Conservation (phyloP, 352 stramenopile species). For the Globisporangium recalcitrans region DNA sequence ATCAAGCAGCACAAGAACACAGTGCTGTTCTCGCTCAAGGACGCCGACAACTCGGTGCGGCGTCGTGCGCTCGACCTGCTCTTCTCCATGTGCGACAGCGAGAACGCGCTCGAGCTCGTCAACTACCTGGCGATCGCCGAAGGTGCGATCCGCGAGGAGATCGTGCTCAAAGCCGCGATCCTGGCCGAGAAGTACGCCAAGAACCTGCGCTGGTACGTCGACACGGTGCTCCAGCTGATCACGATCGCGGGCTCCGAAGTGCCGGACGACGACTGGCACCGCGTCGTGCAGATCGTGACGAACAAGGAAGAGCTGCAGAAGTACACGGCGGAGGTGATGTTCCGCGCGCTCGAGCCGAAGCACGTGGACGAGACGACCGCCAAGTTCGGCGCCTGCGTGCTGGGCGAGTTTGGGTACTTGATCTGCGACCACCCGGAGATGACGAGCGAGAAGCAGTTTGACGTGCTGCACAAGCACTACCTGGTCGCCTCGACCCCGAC, state of each 20-base stretch:
- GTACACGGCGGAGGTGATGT: constrained; percentile 94
- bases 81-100: constrained; percentile 97
- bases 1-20: constrained; percentile 95
- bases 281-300: constrained; percentile 98
- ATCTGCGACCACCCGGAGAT: constrained; percentile 87
- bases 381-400: constrained; percentile 93
- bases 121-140: constrained; percentile 93
- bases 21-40: constrained; percentile 95
- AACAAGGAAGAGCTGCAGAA: constrained; percentile 95
- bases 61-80: constrained; percentile 94
- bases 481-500: constrained; percentile 74
- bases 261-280: constrained; percentile 96
- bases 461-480: constrained; percentile 96
- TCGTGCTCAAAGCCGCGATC: constrained; percentile 99
- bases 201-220: constrained; percentile 95
- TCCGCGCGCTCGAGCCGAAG: constrained; percentile 90
- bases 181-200: constrained; percentile 96
- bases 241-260: constrained; percentile 91
- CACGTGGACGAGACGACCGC: constrained; percentile 95
- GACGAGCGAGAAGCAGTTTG: constrained; percentile 92
- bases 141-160: constrained; percentile 91
- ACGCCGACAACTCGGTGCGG: constrained; percentile 95
- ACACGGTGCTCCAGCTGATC: constrained; percentile 97
- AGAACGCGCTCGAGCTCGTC: constrained; percentile 93
- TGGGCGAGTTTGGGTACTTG: constrained; percentile 97